phyloP scores from a whole-genome alignment of 2,329 filamentous ascomycete genomes.

The Zymoseptoria pseudotritici region DNA sequence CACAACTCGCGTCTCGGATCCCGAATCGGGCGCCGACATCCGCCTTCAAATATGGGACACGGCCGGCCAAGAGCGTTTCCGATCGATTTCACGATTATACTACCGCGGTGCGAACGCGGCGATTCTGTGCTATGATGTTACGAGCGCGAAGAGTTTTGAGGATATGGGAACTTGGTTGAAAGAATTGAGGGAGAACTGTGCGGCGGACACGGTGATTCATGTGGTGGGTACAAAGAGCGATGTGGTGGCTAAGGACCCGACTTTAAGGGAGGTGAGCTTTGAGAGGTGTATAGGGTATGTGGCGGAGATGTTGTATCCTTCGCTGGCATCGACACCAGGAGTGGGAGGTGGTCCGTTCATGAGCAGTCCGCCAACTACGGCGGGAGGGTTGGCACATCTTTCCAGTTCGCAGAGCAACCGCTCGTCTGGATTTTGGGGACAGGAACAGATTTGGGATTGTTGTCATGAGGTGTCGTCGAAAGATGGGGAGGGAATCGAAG shows the following conservation, averaged over 20 bases:
- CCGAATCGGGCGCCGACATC: conserved; percentile 76
- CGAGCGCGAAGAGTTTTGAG: conserved; percentile 72
- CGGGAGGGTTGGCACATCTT: conserved; percentile 31
- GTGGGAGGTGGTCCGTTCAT: conserved; percentile 1
- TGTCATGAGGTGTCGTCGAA: conserved; percentile 96
- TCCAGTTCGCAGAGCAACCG: conserved; percentile 40
- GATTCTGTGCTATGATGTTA: conserved; percentile 92
- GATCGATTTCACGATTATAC: conserved; percentile 89
- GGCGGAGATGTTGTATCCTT: conserved; percentile 78
- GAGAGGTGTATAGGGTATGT: conserved; percentile 95
- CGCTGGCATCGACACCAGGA: conserved; percentile 24
- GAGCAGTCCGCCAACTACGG: conserved; percentile 22
- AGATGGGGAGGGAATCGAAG: conserved; percentile 90
- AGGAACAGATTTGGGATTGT: conserved; percentile 86
- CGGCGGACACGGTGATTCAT: conserved; percentile 56
- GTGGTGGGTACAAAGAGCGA: conserved; percentile 95
- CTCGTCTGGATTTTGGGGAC: conserved; percentile 73
- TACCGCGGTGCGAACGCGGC: conserved; percentile 93
- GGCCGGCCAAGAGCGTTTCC: conserved; percentile 89
- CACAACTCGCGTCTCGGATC: conserved; percentile 63
- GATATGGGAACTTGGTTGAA: conserved; percentile 90
- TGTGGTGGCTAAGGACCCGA: conserved; percentile 77
- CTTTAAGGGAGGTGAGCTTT: conserved; percentile 75
- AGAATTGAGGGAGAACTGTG: conserved; percentile 71
- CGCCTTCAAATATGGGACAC: conserved; percentile 97